A percentile compares a stretch with the other conserved stretches of the same genome.
phyloP scores from a whole-genome alignment of 2,329 filamentous ascomycete species.

The Fusarium nelsonii region DNA sequence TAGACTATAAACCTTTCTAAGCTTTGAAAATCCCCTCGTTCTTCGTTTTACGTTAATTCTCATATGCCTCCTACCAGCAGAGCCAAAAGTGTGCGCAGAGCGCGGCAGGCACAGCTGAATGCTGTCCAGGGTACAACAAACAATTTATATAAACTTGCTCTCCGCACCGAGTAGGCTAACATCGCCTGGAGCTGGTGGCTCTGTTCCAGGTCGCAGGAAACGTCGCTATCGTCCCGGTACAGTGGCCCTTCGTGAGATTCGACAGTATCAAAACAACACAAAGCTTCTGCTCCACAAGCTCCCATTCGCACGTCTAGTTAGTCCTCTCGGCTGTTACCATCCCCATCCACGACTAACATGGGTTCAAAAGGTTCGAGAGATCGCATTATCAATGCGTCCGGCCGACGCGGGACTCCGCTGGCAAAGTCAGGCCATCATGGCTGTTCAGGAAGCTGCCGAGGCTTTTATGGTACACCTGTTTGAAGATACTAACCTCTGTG shows the following conservation, averaged over 20 bases:
- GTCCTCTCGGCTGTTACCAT: slow-evolving; percentile 25
- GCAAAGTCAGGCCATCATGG: slow-evolving; percentile 95
- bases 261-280: slow-evolving; percentile 88
- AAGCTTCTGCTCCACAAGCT: slow-evolving; percentile 87
- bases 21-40: background rate
- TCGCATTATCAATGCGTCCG: slow-evolving; percentile 74
- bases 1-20: slow-evolving; percentile 19
- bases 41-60: slow-evolving; percentile 15
- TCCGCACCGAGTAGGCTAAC: slow-evolving; percentile 36
- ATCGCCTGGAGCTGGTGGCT: slow-evolving; percentile 74
- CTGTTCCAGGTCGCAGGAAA: slow-evolving; percentile 71
- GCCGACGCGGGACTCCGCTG: slow-evolving; percentile 81
- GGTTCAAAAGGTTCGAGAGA: slow-evolving; percentile 68
- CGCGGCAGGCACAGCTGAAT: slow-evolving; percentile 55
- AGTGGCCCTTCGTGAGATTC: slow-evolving; percentile 89
- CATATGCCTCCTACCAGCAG: slow-evolving; percentile 45
- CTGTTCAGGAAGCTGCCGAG: slow-evolving; percentile 95
- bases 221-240: slow-evolving; percentile 83
- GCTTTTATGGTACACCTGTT: slow-evolving; percentile 97
- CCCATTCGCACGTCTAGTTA: slow-evolving; percentile 81
- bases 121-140: slow-evolving; percentile 57
- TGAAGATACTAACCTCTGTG: slow-evolving; percentile 85
- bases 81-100: slow-evolving; percentile 29
- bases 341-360: slow-evolving; percentile 36
- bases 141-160: background rate